Evolutionary conservation across 257 asterid genomes (phyloP).

Genomic region (Parsonsia alboflavescens): DNA sequence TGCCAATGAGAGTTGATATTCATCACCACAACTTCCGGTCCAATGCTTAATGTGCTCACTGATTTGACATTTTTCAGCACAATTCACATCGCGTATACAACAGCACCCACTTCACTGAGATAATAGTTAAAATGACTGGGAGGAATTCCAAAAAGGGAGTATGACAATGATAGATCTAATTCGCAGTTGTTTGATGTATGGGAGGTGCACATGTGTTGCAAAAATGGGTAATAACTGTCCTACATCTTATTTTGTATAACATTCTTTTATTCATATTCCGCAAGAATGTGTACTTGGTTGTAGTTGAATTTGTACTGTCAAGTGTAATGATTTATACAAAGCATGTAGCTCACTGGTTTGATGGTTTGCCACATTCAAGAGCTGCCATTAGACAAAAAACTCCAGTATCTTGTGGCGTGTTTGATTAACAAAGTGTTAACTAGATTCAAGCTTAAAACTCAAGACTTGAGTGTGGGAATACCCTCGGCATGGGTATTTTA

Average conservation of each 20-base stretch:
- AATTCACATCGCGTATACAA: neutral
- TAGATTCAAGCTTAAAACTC: neutral
- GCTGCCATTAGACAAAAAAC: neutral
- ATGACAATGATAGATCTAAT: neutral
- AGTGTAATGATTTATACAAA: neutral
- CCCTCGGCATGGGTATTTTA: neutral
- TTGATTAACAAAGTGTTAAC: neutral
- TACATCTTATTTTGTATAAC: neutral
- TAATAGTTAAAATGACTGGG: neutral
- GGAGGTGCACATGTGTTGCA: neutral
- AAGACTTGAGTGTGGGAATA: neutral
- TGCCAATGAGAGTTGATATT: neutral
- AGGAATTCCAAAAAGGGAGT: neutral
- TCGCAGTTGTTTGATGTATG: neutral
- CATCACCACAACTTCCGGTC: neutral
- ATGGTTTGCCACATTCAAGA: neutral
- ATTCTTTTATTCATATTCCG: neutral
- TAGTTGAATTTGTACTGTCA: neutral
- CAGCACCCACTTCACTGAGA: neutral
- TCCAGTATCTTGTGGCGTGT: neutral
- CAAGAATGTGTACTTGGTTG: neutral
- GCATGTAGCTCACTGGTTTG: neutral
- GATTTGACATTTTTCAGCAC: neutral
- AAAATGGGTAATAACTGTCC: neutral
- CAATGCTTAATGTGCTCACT: neutral